phyloP scores from a whole-genome alignment of 257 asterid genomes.

The Lithospermum erythrorhizon region DNA sequence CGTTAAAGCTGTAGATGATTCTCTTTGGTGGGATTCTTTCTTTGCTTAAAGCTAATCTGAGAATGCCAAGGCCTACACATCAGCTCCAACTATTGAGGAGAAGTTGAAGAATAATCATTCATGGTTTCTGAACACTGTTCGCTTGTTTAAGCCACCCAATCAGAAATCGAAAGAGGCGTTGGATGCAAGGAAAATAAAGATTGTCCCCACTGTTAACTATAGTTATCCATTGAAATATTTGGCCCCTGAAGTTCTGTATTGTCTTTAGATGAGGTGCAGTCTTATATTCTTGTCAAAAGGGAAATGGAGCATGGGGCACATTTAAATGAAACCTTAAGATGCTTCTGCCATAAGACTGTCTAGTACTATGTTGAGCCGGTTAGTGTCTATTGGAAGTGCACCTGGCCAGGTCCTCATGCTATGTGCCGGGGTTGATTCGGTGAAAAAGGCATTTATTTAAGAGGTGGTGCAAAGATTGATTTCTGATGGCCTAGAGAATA shows the following conservation, averaged over 20 bases:
- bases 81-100: slow-evolving; percentile 44
- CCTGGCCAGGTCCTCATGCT: slow-evolving; percentile 66
- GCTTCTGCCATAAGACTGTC: too few relatives aligned
- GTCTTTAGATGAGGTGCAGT: slow-evolving; percentile 91
- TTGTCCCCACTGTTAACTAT: slow-evolving; percentile 52
- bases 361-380: slow-evolving; percentile 70
- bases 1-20: slow-evolving; percentile 39
- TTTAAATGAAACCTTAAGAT: slow-evolving; percentile 24
- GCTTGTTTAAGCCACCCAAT: slow-evolving; percentile 53
- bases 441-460: slow-evolving; percentile 36
- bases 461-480: slow-evolving; percentile 61
- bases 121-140: slow-evolving; percentile 57
- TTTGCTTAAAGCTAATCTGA: slow-evolving; percentile 67
- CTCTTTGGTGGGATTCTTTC: slow-evolving; percentile 98
- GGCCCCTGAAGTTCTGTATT: slow-evolving; percentile 55
- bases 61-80: slow-evolving; percentile 39
- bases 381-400: slow-evolving; percentile 93
- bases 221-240: slow-evolving; percentile 47
- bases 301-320: slow-evolving; percentile 29
- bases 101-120: slow-evolving; percentile 63
- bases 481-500: slow-evolving; percentile 62
- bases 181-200: slow-evolving; percentile 41
- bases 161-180: slow-evolving; percentile 73
- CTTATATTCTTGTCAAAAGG: slow-evolving; percentile 73
- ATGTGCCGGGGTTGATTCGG: slow-evolving; percentile 35